Evolutionary conservation across 2,329 filamentous ascomycete species (phyloP).

Genomic region (Reticulascus tulasneorum): DNA sequence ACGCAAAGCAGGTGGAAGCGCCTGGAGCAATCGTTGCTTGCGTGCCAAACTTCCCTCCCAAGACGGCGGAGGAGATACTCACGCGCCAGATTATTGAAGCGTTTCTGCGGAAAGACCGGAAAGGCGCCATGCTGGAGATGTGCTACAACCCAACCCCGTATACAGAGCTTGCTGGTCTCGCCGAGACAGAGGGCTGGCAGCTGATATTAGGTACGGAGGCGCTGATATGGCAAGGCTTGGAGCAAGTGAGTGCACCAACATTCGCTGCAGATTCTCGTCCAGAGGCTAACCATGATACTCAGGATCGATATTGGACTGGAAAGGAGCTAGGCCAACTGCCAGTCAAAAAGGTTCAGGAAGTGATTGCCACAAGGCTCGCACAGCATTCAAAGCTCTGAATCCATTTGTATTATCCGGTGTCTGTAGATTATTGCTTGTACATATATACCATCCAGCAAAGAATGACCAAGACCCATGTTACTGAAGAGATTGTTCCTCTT

Average conservation of each 20-base stretch:
- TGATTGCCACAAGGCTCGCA: slow-evolving; percentile 40
- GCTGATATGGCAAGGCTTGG: slow-evolving; percentile 72
- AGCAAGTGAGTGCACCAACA: slow-evolving; percentile 42
- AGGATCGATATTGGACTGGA: slow-evolving; percentile 61
- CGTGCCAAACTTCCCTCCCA: slow-evolving; percentile 72
- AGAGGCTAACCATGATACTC: slow-evolving; percentile 1
- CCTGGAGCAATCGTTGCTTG: slow-evolving; percentile 69
- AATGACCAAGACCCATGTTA: no score
- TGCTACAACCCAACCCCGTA: slow-evolving; percentile 73
- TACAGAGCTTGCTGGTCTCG: slow-evolving; percentile 62
- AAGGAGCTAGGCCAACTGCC: slow-evolving; percentile 54
- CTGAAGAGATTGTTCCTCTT: no score
- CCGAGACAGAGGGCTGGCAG: slow-evolving; percentile 62
- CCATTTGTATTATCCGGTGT: no score
- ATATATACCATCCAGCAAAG: no score
- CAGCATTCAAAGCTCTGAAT: slow-evolving; percentile 25
- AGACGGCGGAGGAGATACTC: slow-evolving; percentile 56
- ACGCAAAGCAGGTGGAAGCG: slow-evolving; percentile 54
- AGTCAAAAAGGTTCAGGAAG: slow-evolving; percentile 53
- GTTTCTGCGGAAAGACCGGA: slow-evolving; percentile 43
- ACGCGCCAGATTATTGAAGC: slow-evolving; percentile 53
- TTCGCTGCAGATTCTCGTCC: not conserved
- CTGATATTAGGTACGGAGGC: slow-evolving; percentile 74
- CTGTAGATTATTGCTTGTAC: no score
- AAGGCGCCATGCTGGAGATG: slow-evolving; percentile 75